Percentiles rank a stretch among this genome's conserved stretches.
phyloP scores from a whole-genome alignment of 2,329 filamentous ascomycete species.

The Colletotrichum sp. region DNA sequence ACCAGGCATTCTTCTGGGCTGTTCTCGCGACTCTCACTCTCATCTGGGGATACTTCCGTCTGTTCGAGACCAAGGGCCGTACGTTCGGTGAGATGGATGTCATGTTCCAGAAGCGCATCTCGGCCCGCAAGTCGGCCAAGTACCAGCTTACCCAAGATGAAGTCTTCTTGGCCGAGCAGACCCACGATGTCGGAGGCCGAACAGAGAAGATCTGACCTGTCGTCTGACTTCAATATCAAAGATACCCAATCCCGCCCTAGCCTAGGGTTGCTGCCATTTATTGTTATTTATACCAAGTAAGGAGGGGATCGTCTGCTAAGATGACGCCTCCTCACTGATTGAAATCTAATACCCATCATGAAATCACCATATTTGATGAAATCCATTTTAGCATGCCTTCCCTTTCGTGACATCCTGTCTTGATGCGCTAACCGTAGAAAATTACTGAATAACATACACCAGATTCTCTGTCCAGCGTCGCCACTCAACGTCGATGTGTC shows the following conservation, averaged over 20 bases:
- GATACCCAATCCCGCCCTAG: not conserved
- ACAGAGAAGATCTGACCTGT: conserved; percentile 4
- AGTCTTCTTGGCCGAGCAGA: conserved; percentile 23
- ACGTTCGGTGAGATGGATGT: conserved; percentile 51
- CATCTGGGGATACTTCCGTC: conserved; percentile 46
- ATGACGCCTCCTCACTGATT: not conserved
- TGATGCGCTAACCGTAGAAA: not conserved
- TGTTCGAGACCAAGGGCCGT: conserved; percentile 50
- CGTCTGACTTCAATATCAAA: not conserved
- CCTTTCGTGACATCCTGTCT: not conserved
- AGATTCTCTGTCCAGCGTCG: not conserved
- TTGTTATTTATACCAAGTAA: not conserved
- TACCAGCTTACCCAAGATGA: conserved; percentile 40
- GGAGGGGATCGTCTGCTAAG: not conserved
- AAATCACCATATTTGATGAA: not conserved
- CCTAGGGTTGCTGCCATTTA: not conserved
- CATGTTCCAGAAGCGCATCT: conserved; percentile 43
- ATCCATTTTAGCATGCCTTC: not conserved
- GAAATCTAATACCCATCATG: conserved; percentile 4
- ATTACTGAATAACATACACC: not conserved
- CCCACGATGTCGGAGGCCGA: not conserved
- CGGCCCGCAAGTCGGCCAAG: conserved; percentile 42
- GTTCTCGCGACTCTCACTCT: conserved; percentile 38
- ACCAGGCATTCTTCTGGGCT: conserved; percentile 48
- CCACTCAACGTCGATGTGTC: rapidly evolving